phyloP scores from a whole-genome alignment of 1,284 basidiomycete species.

The Paramarasmius palmivorus region DNA sequence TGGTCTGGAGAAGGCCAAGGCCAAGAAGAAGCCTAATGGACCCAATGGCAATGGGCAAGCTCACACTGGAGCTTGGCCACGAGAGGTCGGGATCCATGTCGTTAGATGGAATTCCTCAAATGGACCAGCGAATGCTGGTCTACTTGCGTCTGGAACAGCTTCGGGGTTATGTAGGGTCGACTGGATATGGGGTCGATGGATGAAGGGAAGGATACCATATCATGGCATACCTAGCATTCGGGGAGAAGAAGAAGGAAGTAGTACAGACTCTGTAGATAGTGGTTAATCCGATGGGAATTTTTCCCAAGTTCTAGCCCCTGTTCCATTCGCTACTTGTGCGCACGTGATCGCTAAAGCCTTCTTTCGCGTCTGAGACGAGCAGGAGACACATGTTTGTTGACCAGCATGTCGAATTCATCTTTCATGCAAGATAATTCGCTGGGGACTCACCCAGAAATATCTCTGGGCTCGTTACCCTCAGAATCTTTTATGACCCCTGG shows the following conservation, averaged over 20 bases:
- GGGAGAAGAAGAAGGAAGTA: constrained; percentile 2
- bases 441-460: constrained; percentile 56
- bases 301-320: too few relatives aligned
- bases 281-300: too few relatives aligned
- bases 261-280: too few relatives aligned
- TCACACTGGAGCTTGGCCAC: constrained; percentile 66
- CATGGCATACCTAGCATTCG: constrained; percentile 37
- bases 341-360: not conserved
- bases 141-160: constrained; percentile 78
- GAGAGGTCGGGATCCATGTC: constrained; percentile 72
- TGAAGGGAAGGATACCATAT: constrained; percentile 63
- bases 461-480: constrained; percentile 57
- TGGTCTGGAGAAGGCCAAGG: constrained; percentile 32
- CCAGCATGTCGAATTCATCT: constrained; percentile 10
- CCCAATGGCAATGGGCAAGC: constrained; percentile 24
- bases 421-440: constrained; percentile 23
- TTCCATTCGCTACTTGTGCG: too few relatives aligned
- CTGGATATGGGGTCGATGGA: constrained; percentile 68
- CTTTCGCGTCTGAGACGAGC: not conserved
- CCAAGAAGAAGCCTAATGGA: constrained; percentile 27
- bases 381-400: not conserved
- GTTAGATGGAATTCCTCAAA: constrained; percentile 79
- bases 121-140: constrained; percentile 63
- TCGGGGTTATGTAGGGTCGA: constrained; percentile 88
- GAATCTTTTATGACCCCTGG: constrained; percentile 56